Conservation (phyloP, 345 rosid genomes). For the Salix brachista region DNA sequence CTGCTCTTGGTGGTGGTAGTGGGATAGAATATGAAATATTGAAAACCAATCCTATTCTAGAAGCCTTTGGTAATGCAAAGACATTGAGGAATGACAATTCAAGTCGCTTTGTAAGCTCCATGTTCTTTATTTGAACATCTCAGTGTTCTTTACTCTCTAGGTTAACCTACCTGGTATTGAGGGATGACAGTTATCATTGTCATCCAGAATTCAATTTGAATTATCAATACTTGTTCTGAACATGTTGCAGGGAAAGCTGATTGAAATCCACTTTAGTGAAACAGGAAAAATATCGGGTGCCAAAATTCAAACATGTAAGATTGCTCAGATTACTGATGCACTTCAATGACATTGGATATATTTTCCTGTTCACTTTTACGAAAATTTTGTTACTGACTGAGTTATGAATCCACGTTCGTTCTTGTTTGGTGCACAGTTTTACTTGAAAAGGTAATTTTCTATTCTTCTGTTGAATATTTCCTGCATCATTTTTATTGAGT, state of each 20-base stretch:
- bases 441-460: constrained; percentile 80
- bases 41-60: constrained; percentile 94
- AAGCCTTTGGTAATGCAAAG: constrained; percentile 99
- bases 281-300: constrained; percentile 99
- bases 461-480: constrained; percentile 8
- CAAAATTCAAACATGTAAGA: constrained; percentile 94
- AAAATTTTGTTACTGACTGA: constrained; percentile 30
- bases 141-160: background rate
- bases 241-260: constrained; percentile 79
- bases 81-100: constrained; percentile 95
- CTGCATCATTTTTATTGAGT: constrained; percentile 5
- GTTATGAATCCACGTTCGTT: constrained; percentile 24
- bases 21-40: constrained; percentile 95
- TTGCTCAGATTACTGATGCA: constrained; percentile 8
- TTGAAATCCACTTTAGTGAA: constrained; percentile 93
- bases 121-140: constrained; percentile 19
- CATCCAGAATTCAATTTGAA: background rate
- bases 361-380: constrained; percentile 5
- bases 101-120: constrained; percentile 90
- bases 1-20: constrained; percentile 99
- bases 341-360: constrained; percentile 5
- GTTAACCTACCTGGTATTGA: background rate
- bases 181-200: background rate
- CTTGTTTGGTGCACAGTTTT: constrained; percentile 56
- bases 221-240: constrained; percentile 28